Percentiles rank a stretch among this genome's conserved stretches.
Conservation (phyloP, 768 basidiomycete genomes). For the Phylloporus arenicola region DNA sequence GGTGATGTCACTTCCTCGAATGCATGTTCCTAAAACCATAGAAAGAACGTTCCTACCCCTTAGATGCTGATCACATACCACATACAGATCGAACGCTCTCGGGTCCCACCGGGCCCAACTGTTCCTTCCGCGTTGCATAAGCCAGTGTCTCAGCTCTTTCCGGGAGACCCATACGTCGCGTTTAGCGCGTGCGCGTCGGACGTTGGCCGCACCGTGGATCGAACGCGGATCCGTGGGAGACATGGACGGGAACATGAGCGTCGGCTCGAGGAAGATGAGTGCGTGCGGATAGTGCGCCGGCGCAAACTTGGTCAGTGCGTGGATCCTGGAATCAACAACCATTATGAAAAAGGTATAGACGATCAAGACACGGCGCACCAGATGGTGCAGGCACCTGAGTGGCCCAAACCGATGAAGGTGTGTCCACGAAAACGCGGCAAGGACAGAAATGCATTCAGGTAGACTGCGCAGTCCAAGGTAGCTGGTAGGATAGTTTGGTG, state of each 20-base stretch:
- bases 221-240: constrained; percentile 24
- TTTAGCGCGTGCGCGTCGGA: constrained; percentile 23
- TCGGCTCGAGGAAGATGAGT: constrained; percentile 27
- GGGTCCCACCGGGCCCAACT: constrained; percentile 24
- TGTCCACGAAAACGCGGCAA: constrained; percentile 21
- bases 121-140: constrained; percentile 8
- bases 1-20: constrained; percentile 16
- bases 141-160: constrained; percentile 17
- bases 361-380: constrained; percentile 13
- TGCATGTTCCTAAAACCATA: constrained; percentile 16
- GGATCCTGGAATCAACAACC: constrained; percentile 6
- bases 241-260: constrained; percentile 29
- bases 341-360: too few relatives aligned
- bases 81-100: constrained; percentile 18
- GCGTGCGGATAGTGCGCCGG: constrained; percentile 9
- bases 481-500: constrained; percentile 9
- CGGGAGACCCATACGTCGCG: constrained; percentile 26
- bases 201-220: constrained; percentile 27
- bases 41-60: neutral
- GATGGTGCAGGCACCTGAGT: constrained; percentile 27
- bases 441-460: constrained; percentile 23
- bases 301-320: constrained; percentile 16
- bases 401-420: constrained; percentile 21
- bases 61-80: constrained; percentile 12
- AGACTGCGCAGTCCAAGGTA: constrained; percentile 18